These are phyloP conservation scores for Exophiala phaeomuriformis DNA, from an alignment of 2,329 filamentous ascomycete genomes.

Conservation along the genomic window DNA sequence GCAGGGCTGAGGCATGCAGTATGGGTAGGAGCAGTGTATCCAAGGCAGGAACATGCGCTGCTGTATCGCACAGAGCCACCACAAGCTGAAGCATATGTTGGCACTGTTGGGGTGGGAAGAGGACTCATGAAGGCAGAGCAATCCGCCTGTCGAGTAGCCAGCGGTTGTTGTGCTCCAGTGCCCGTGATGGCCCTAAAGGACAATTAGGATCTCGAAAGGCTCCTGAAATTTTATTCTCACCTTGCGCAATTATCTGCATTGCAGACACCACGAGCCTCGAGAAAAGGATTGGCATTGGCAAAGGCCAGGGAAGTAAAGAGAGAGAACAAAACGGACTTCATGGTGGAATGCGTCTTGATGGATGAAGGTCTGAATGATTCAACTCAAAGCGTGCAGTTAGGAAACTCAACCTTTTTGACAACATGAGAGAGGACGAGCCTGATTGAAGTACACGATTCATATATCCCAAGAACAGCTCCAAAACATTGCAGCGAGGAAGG, in stretches of 20 bases:
- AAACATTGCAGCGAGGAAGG: neutral
- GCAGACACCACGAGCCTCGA: conserved; percentile 9
- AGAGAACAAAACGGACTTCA: conserved; percentile 8
- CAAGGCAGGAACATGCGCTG: conserved; percentile 14
- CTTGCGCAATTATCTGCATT: conserved; percentile 14
- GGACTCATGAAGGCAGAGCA: conserved; percentile 13
- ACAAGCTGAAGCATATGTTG: conserved; percentile 14
- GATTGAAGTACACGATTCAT: neutral
- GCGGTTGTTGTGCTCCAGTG: conserved; percentile 4
- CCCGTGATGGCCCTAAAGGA: conserved; percentile 8
- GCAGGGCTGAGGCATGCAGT: conserved; percentile 7
- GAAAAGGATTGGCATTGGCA: conserved; percentile 10
- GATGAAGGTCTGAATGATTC: neutral
- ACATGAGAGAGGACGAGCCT: neutral
- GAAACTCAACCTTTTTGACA: neutral
- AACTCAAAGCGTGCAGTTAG: neutral
- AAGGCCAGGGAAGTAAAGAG: conserved; percentile 2
- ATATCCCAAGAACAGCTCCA: neutral
- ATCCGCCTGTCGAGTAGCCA: conserved; percentile 13
- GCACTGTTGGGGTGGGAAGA: conserved; percentile 7
- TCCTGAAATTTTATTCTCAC: neutral
- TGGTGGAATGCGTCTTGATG: conserved; percentile 1
- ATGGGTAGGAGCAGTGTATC: conserved; percentile 3
- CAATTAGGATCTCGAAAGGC: neutral
- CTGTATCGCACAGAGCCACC: conserved; percentile 6